Evolutionary conservation across 1,139 yeast genomes (phyloP).

Genomic region (Kodamaea suecica): DNA sequence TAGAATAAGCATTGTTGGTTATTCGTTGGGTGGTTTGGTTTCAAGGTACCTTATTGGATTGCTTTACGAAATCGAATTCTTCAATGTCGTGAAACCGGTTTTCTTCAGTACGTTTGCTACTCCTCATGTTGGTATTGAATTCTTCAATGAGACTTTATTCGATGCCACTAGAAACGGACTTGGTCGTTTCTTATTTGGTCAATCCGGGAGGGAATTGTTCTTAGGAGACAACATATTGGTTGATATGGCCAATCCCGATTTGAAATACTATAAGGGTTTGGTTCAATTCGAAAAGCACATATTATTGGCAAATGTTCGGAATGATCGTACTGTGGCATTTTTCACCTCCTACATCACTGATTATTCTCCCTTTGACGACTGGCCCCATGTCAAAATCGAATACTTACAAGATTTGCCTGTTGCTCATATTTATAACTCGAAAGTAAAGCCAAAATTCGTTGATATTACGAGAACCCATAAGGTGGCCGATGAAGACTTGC

Average conservation of each 20-base stretch:
- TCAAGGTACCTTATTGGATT: constrained; percentile 70
- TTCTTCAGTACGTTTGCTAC: constrained; percentile 82
- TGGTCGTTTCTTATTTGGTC: constrained; percentile 67
- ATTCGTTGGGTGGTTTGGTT: constrained; percentile 44
- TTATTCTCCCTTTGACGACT: constrained; percentile 47
- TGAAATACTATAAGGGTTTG: constrained; percentile 54
- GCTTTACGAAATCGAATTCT: constrained; percentile 51
- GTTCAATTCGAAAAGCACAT: constrained; percentile 53
- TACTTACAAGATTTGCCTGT: constrained; percentile 38
- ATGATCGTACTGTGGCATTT: constrained; percentile 64
- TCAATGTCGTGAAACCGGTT: constrained; percentile 58
- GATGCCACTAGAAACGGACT: constrained; percentile 50
- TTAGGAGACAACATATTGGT: constrained; percentile 44
- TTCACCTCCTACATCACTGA: constrained; percentile 52
- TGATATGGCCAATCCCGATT: constrained; percentile 54
- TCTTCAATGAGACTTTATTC: constrained; percentile 39
- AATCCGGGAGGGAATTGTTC: constrained; percentile 73
- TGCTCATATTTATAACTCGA: constrained; percentile 29
- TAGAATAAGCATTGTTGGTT: constrained; percentile 43
- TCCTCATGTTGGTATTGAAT: constrained; percentile 79
- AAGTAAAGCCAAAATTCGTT: constrained; percentile 52
- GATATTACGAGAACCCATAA: constrained; percentile 41
- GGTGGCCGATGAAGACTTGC: constrained; percentile 16
- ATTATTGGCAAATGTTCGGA: constrained; percentile 68
- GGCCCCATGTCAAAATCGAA: constrained; percentile 38